These are phyloP conservation scores for Papiliotrema laurentii DNA, from an alignment of 1,284 basidiomycete species.

Conservation along the genomic window DNA sequence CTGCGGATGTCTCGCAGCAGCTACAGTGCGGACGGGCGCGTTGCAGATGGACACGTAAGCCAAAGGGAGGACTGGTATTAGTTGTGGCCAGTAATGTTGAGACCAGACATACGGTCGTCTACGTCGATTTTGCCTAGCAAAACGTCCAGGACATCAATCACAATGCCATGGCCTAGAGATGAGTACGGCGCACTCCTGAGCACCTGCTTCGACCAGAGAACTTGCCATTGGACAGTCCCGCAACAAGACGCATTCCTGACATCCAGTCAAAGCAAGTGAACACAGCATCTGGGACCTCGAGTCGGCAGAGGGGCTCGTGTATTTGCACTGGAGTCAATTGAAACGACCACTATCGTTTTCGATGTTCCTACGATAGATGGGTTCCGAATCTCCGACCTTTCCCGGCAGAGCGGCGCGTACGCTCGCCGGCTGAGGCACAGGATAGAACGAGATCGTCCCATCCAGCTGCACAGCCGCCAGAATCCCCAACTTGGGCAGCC, in stretches of 20 bases:
- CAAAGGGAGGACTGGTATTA: constrained; percentile 18
- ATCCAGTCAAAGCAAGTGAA: constrained; percentile 80
- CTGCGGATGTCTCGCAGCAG: constrained; percentile 25
- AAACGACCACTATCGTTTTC: constrained; percentile 35
- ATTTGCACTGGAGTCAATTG: constrained; percentile 50
- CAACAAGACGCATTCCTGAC: constrained; percentile 69
- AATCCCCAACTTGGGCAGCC: constrained; percentile 68
- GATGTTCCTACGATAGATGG: constrained; percentile 4
- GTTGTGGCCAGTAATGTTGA: neutral
- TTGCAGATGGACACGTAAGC: constrained; percentile 21
- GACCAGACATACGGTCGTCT: neutral
- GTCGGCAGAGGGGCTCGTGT: constrained; percentile 59
- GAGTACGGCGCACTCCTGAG: neutral
- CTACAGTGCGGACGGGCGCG: constrained; percentile 24
- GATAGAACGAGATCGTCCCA: constrained; percentile 68
- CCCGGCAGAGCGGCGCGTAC: constrained; percentile 15
- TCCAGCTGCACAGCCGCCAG: constrained; percentile 77
- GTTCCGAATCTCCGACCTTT: constrained; percentile 21
- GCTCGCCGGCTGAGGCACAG: constrained; percentile 65
- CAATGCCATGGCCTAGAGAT: constrained; percentile 61
- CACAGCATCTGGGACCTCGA: constrained; percentile 66
- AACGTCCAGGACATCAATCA: constrained; percentile 64
- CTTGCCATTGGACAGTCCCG: constrained; percentile 75
- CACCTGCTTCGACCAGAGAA: neutral
- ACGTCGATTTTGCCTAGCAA: constrained; percentile 11